phyloP scores from a whole-genome alignment of 768 basidiomycete genomes.

The Mycena kentingensis region DNA sequence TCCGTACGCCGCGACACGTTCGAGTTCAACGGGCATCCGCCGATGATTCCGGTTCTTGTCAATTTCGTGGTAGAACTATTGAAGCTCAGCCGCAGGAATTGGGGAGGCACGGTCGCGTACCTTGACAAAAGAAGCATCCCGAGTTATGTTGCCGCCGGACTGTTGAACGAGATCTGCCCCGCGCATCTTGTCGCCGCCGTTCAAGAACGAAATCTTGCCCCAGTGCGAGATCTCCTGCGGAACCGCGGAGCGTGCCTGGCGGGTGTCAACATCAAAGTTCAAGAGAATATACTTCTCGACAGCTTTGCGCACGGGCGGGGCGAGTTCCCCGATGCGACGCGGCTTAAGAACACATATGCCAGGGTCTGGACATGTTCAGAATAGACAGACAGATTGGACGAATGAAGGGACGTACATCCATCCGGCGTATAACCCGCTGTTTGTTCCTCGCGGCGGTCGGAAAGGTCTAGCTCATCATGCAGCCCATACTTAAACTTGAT shows the following conservation, averaged over 20 bases:
- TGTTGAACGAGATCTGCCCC: not conserved
- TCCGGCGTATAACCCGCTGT: not conserved
- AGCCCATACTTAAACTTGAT: slow-evolving; percentile 8
- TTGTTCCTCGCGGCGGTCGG: not conserved
- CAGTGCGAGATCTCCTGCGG: slow-evolving; percentile 4
- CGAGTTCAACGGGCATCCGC: not conserved
- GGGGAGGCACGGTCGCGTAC: not conserved
- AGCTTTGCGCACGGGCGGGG: not conserved
- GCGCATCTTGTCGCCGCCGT: slow-evolving; percentile 1
- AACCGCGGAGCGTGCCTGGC: not conserved
- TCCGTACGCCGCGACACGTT: not conserved
- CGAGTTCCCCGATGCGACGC: not conserved
- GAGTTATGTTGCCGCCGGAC: slow-evolving; percentile 1
- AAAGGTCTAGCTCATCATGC: slow-evolving; percentile 4
- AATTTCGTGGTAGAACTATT: not conserved
- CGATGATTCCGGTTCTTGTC: not conserved
- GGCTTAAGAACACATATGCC: not conserved
- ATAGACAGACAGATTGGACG: not conserved
- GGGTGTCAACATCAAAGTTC: not conserved
- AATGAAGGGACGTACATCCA: not conserved
- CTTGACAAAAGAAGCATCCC: slow-evolving; percentile 8
- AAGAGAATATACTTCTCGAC: not conserved
- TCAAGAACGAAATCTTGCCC: slow-evolving; percentile 1
- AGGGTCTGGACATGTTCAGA: not conserved
- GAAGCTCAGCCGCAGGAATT: not conserved